Evolutionary conservation across 106 monocot genomes (phyloP).

Genomic region (Allium fistulosum): DNA sequence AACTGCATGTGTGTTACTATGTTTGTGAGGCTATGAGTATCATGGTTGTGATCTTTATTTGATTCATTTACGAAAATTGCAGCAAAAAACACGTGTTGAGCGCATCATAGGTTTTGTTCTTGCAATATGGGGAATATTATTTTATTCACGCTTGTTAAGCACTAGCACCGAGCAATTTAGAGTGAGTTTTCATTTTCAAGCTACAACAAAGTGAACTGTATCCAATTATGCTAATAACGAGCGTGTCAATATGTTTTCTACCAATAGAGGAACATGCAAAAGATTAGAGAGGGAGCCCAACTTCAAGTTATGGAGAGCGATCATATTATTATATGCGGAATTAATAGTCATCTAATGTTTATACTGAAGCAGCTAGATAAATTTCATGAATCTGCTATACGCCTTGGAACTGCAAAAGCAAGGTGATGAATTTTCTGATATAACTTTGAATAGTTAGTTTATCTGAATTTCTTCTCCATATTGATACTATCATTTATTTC

Average conservation of each 20-base stretch:
- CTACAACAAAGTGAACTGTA: neutral
- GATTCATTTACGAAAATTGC: slow-evolving; percentile 8
- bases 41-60: neutral
- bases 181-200: slow-evolving; percentile 35
- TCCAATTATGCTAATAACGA: slow-evolving; percentile 1
- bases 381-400: slow-evolving; percentile 86
- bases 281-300: slow-evolving; percentile 94
- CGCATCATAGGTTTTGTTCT: slow-evolving; percentile 85
- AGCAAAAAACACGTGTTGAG: slow-evolving; percentile 96
- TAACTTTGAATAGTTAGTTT: neutral
- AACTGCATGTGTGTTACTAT: neutral
- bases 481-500: neutral
- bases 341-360: slow-evolving; percentile 83
- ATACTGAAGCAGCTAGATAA: slow-evolving; percentile 92
- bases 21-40: neutral
- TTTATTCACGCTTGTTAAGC: slow-evolving; percentile 91
- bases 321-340: slow-evolving; percentile 96
- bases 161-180: slow-evolving; percentile 96
- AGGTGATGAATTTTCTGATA: slow-evolving; percentile 35
- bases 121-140: slow-evolving; percentile 90
- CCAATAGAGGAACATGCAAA: slow-evolving; percentile 85
- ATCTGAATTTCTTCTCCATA: slow-evolving; percentile 3
- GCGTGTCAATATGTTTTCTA: slow-evolving; percentile 5
- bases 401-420: slow-evolving; percentile 79
- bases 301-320: slow-evolving; percentile 86